These are phyloP conservation scores for Botrytis elliptica DNA, from an alignment of 2,329 filamentous ascomycete genomes.

Conservation along the genomic window DNA sequence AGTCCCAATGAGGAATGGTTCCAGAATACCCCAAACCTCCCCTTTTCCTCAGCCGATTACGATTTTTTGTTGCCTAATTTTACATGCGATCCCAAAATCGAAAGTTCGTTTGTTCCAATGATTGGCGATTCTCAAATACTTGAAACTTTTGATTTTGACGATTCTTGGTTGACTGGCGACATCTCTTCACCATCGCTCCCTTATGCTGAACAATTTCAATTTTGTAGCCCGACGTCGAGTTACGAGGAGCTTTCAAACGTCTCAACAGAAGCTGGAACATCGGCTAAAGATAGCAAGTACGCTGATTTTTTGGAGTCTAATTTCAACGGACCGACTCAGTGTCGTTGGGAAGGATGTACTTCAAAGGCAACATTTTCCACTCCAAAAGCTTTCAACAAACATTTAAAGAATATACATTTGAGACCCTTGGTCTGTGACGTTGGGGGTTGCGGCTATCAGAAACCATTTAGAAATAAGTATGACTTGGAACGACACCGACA, in stretches of 20 bases:
- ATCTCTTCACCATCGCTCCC: background rate
- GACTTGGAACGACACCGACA: conserved; percentile 10
- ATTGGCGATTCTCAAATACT: background rate
- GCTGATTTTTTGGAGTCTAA: background rate
- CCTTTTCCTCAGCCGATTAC: background rate
- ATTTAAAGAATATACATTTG: conserved; percentile 14
- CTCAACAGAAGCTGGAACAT: background rate
- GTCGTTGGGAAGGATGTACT: background rate
- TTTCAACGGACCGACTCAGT: background rate
- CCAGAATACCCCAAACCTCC: background rate
- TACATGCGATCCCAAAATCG: background rate
- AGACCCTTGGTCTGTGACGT: background rate
- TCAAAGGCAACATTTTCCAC: conserved; percentile 6
- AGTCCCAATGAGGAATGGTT: conserved; percentile 3
- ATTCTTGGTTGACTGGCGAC: background rate
- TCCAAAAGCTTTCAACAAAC: background rate
- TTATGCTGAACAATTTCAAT: background rate
- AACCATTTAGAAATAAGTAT: conserved; percentile 18
- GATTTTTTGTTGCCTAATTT: background rate
- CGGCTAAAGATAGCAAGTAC: background rate
- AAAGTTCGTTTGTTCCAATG: background rate
- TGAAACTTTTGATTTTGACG: background rate
- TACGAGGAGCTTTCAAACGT: too few relatives aligned
- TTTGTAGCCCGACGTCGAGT: background rate
- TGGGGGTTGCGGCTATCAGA: conserved; percentile 9